Percentiles rank a stretch among this genome's conserved stretches.
Conservation (phyloP, 202 grass and related monocot species). For the Hordeum pubiflorum region DNA sequence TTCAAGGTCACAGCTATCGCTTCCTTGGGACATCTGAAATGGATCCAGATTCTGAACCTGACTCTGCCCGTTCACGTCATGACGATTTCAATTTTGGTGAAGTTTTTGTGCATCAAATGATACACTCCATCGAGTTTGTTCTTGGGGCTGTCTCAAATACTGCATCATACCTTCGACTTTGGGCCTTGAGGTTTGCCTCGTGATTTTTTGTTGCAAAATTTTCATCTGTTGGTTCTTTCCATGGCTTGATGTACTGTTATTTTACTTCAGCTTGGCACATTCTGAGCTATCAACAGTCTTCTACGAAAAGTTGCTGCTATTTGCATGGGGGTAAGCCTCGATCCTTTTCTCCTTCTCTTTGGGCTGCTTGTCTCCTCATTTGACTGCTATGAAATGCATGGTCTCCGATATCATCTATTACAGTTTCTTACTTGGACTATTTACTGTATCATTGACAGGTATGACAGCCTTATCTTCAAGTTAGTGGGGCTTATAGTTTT, state of each 20-base stretch:
- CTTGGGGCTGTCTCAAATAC: conserved; percentile 98
- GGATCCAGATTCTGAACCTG: conserved; percentile 95
- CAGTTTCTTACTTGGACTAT: conserved; percentile 18
- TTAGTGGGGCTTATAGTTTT: conserved; percentile 64
- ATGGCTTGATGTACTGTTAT: conserved; percentile 13
- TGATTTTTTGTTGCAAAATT: conserved; percentile 9
- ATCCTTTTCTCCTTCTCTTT: not conserved
- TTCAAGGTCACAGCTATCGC: conserved; percentile 90
- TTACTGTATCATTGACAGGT: conserved; percentile 54
- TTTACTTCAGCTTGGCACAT: conserved; percentile 83
- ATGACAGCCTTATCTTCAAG: conserved; percentile 67
- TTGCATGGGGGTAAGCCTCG: conserved; percentile 75
- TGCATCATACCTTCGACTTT: conserved; percentile 97
- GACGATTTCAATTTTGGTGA: conserved; percentile 98
- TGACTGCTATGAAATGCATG: not conserved
- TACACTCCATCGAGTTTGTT: conserved; percentile 99
- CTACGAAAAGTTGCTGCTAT: conserved; percentile 89
- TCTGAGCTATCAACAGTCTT: conserved; percentile 98
- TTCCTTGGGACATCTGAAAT: conserved; percentile 84
- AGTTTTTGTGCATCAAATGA: conserved; percentile 99
- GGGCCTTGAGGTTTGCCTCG: conserved; percentile 81
- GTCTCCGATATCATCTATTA: not conserved
- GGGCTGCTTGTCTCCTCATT: not conserved
- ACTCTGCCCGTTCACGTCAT: conserved; percentile 69
- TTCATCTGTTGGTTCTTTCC: not conserved